Evolutionary conservation across 2,329 filamentous ascomycete genomes (phyloP), one percentile per base, ranked within the genome.

Genomic region (Tolypocladium nubicola): DNA sequence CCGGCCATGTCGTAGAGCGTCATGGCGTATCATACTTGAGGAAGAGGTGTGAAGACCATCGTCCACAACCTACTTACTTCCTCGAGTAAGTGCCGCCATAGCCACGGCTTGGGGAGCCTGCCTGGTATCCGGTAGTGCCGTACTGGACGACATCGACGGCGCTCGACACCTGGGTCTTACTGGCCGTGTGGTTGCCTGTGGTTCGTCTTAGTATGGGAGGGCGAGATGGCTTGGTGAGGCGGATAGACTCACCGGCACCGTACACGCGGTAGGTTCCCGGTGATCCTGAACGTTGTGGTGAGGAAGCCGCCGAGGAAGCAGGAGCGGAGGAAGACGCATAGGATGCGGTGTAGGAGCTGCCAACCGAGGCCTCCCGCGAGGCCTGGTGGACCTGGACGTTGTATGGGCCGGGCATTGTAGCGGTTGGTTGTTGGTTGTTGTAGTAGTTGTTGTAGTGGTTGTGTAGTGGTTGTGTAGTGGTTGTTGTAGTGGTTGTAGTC

Each of bases 361-460:
- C 62, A 45, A 66, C 63, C 23, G 67, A 70, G 56, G 68, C 61
- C 55, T 62, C 63, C 53, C 64, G 64, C 55, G 61, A 63, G 58
- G 63, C 61, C 61, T 72, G 70, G 61, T 72, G 71, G 57, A 73
- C 64, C 56, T 71, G 62, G 54, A 69, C 66, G 45, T 60, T 60
- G 61, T 67, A 64, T 52, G 60, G 61, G 54, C 60, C 60, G 58
- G 60, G 61, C 65, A 70, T 67, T 45, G 38, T 59, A 40, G 54
- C 6, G 37, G 53, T 55, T 57, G 52, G 50, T 41, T 30, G 49
- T 55, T 26, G 2, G 50, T 41, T 30, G 49, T 55, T 14, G 35
- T 19, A 21, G 52, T 41, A 39, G 30, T 57, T 57, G 57, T 49
- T 14, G 35, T 19, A 21, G 52, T 41, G 41, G 30, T 57, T 57